Evolutionary conservation across 176 grass and related monocot species (phyloP), one percentile per base, ranked within the genome.

Genomic region (Raddia guianensis): DNA sequence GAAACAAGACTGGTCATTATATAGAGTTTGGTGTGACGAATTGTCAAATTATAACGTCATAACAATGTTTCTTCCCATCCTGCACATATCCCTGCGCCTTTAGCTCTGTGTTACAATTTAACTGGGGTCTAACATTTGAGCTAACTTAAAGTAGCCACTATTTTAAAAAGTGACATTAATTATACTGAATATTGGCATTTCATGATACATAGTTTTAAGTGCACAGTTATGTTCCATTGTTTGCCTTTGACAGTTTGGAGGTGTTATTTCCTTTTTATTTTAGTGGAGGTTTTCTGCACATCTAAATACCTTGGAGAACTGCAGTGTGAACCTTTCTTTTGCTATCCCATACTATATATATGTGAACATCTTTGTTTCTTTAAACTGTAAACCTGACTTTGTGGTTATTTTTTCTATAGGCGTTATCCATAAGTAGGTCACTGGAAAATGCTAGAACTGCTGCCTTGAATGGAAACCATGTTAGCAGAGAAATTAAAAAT

Each of bases 341-440:
- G 9, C 13, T 34, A n/a, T 27, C 13, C 53, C 44, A 51, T 37
- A 6, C 0, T 8, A 74, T 66, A 45, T 8, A 74, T 66, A 45
- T 74, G 16, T 53, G 20, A 56, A 46, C 19, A 70, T 44, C 45
- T 52, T 68, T 85, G 9, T 44, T 46, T 7, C 47, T 63, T 79
- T 1, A 64, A n/a, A 47, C 5, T 14, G 56, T 57, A 56, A 51
- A 72, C 14, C 13, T 80, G 40, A 18, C 27, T 44, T 58, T 59
- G 3, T 59, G 53, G 12, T 63, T 37, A 55, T 72, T 59, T 66
- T 5, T 81, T 82, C 11, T 84, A 21, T 84, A 95, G 95, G 88
- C 92, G 7, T 85, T 98, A 80, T 95, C 90, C 18, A 88, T 98
- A 34, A 82, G 69, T 84, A 94, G 71, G 61, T 91, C 92, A 72